A percentile compares a stretch with the other conserved stretches of the same genome.
phyloP scores from a whole-genome alignment of 352 stramenopile species.

The Globisporangium paddicum region DNA sequence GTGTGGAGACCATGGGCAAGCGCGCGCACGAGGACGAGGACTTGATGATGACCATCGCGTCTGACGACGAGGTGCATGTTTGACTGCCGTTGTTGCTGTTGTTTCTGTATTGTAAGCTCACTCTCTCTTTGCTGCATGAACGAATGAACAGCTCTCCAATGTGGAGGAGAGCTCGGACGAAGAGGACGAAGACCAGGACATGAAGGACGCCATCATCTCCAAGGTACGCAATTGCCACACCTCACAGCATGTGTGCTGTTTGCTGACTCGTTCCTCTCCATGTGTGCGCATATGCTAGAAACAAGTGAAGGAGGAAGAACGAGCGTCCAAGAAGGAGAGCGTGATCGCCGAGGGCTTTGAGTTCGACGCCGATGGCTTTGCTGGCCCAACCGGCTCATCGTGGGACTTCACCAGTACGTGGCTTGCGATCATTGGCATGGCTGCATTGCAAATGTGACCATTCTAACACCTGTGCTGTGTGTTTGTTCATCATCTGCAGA shows the following conservation, averaged over 20 bases:
- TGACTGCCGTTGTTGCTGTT: background rate
- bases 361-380: conserved; percentile 71
- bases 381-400: conserved; percentile 51
- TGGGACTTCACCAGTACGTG: conserved; percentile 82
- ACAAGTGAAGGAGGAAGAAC: conserved; percentile 38
- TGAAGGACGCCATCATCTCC: conserved; percentile 66
- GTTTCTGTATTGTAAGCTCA: background rate
- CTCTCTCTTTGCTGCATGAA: background rate
- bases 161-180: conserved; percentile 75
- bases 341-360: conserved; percentile 82
- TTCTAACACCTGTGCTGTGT: background rate
- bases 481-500: conserved; percentile 19
- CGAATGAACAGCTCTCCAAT: conserved; percentile 35
- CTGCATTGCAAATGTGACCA: background rate
- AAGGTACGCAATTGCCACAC: conserved; percentile 24
- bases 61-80: conserved; percentile 63
- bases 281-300: conserved; percentile 14
- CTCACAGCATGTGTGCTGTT: background rate
- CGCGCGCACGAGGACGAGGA: conserved; percentile 41
- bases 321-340: conserved; percentile 37
- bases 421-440: background rate
- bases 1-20: conserved; percentile 26
- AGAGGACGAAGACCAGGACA: conserved; percentile 30
- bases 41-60: conserved; percentile 88
- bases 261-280: background rate